phyloP scores from a whole-genome alignment of 1,139 yeast genomes.

The Kazachstania sp. region DNA sequence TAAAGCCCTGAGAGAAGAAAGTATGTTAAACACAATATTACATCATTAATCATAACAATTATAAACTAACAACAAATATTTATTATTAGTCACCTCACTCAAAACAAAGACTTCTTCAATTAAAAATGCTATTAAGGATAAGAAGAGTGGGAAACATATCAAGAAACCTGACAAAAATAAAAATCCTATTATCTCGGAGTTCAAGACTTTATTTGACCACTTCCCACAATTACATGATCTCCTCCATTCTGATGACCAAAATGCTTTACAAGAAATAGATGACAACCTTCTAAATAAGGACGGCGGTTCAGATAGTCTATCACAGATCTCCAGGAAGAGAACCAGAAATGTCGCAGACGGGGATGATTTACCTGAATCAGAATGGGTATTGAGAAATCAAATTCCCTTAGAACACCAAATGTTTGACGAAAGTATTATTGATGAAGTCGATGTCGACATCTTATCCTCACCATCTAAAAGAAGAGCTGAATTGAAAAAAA shows the following conservation, averaged over 20 bases:
- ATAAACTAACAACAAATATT: conserved; percentile 1
- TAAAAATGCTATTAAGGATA: conserved; percentile 5
- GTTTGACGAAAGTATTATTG: conserved; percentile 31
- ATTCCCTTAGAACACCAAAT: conserved; percentile 26
- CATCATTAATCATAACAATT: too few relatives aligned
- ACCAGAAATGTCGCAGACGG: not conserved
- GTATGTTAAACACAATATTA: conserved; percentile 5
- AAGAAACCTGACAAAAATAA: not conserved
- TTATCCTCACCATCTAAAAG: conserved; percentile 23
- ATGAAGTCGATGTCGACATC: conserved; percentile 23
- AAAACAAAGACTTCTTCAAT: conserved; percentile 6
- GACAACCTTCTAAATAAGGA: not conserved
- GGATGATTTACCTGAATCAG: conserved; percentile 13
- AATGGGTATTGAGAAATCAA: conserved; percentile 22
- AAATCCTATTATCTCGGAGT: conserved; percentile 15
- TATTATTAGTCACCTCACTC: conserved; percentile 7
- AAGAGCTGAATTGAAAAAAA: conserved; percentile 4
- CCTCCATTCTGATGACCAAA: conserved; percentile 8
- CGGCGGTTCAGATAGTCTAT: not conserved
- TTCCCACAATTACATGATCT: conserved; percentile 20
- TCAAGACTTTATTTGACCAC: conserved; percentile 15
- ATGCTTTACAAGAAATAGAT: not conserved
- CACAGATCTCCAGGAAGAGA: conserved; percentile 1
- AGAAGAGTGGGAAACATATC: conserved; percentile 4
- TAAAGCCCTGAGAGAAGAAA: conserved; percentile 21